A percentile compares a stretch with the other conserved stretches of the same genome.
Evolutionary conservation across 148 eudicot species (phyloP).

Genomic region (Vaccinium myrtillus): DNA sequence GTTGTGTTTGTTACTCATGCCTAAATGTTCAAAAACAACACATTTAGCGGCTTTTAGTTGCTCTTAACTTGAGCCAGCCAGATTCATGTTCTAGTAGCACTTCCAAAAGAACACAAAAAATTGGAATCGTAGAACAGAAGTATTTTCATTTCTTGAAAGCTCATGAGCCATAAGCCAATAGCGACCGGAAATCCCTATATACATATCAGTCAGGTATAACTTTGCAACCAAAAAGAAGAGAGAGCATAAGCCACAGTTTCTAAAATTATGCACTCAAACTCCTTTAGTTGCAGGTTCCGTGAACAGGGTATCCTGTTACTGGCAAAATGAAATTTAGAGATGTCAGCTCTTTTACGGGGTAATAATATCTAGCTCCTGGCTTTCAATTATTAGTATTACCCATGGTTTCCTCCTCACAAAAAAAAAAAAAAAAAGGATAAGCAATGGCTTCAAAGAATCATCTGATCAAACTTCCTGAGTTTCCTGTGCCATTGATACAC

Average conservation of each 20-base stretch:
- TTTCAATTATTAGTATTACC: not conserved
- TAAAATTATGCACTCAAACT: not conserved
- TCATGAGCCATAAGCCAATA: not conserved
- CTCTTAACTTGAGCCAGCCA: not conserved
- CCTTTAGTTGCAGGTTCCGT: not conserved
- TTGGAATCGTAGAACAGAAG: not conserved
- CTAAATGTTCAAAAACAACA: not conserved
- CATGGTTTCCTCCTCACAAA: no score
- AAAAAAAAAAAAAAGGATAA: not conserved
- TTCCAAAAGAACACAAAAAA: not conserved
- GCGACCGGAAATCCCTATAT: not conserved
- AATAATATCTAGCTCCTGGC: not conserved
- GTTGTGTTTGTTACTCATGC: not conserved
- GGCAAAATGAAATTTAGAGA: not conserved
- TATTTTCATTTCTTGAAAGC: not conserved
- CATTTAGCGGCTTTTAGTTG: not conserved
- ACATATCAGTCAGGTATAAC: not conserved
- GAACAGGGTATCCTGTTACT: not conserved
- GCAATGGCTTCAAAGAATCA: not conserved
- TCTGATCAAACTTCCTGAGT: not conserved
- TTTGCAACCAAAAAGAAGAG: not conserved
- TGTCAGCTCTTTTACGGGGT: not conserved
- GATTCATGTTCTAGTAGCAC: not conserved
- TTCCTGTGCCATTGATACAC: not conserved
- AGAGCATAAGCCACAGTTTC: not conserved